Percentiles rank a stretch among this genome's conserved stretches.
Evolutionary conservation across 768 basidiomycete genomes (phyloP).

Genomic region (Boletales sp.): DNA sequence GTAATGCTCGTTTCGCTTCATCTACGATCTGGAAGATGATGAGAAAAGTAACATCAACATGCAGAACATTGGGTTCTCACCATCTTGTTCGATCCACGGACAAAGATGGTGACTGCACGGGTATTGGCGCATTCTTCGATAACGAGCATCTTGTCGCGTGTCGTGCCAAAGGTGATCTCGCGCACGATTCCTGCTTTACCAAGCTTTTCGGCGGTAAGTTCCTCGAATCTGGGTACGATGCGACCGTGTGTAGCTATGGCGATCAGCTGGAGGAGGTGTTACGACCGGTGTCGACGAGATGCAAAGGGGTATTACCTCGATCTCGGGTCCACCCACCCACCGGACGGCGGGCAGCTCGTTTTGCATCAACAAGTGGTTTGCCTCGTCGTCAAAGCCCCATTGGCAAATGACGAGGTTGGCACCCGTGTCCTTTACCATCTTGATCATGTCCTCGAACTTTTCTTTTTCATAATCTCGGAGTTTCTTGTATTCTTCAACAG

Average conservation of each 20-base stretch:
- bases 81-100: constrained; percentile 99
- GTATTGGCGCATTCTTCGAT: constrained; percentile 98
- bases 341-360: constrained; percentile 95
- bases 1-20: constrained; percentile 95
- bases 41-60: not conserved
- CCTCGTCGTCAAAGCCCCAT: constrained; percentile 99
- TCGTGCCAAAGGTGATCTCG: constrained; percentile 95
- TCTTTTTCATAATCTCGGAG: constrained; percentile 92
- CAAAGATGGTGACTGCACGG: constrained; percentile 94
- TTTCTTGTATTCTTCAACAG: constrained; percentile 95
- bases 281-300: not conserved
- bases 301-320: constrained; percentile 60
- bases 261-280: constrained; percentile 60
- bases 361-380: constrained; percentile 96
- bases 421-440: constrained; percentile 91
- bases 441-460: constrained; percentile 97
- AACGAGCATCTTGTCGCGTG: constrained; percentile 98
- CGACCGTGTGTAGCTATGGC: constrained; percentile 98
- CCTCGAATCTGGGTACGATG: constrained; percentile 98
- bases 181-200: constrained; percentile 92
- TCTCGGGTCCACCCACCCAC: constrained; percentile 99
- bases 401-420: constrained; percentile 99
- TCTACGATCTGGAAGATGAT: constrained; percentile 78
- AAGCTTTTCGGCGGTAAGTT: constrained; percentile 86
- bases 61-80: constrained; percentile 37